Conservation (phyloP, 495 filamentous ascomycete genomes). For the Daldinia concentrica region DNA sequence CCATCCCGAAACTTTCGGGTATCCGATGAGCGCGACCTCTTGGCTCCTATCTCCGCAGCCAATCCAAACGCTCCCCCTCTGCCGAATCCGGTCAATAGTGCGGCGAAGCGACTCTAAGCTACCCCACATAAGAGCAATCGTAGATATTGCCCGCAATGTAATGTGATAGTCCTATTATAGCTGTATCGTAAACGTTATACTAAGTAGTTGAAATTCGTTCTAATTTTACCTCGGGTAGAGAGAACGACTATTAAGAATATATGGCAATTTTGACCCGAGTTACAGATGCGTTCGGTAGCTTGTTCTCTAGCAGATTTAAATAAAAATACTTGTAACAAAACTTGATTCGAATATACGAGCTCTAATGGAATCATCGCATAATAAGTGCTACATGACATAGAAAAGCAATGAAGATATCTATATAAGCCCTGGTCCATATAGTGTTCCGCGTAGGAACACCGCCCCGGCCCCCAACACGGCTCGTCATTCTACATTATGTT, state of each 20-base stretch:
- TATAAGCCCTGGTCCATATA: neutral
- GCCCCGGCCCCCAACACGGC: neutral
- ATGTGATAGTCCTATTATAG: neutral
- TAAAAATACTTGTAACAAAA: no score
- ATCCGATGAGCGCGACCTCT: conserved; percentile 1
- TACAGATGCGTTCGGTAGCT: neutral
- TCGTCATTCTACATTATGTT: neutral
- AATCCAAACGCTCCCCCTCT: conserved; percentile 9
- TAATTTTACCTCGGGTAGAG: neutral
- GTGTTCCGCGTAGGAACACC: neutral
- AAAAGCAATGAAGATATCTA: neutral
- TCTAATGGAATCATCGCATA: neutral
- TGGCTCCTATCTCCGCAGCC: conserved; percentile 14
- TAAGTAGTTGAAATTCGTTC: no score
- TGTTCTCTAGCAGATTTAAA: neutral
- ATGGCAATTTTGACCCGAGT: neutral
- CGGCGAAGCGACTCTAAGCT: neutral
- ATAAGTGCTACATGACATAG: neutral
- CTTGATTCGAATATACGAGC: neutral
- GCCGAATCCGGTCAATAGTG: conserved; percentile 26
- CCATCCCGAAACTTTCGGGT: conserved; percentile 23
- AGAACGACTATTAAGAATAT: neutral
- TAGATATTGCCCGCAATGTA: neutral
- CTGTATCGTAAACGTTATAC: neutral
- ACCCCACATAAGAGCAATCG: neutral